Base-by-base conservation (phyloP, 129 eudicot genomes). In the Tagetes erecta region DNA sequence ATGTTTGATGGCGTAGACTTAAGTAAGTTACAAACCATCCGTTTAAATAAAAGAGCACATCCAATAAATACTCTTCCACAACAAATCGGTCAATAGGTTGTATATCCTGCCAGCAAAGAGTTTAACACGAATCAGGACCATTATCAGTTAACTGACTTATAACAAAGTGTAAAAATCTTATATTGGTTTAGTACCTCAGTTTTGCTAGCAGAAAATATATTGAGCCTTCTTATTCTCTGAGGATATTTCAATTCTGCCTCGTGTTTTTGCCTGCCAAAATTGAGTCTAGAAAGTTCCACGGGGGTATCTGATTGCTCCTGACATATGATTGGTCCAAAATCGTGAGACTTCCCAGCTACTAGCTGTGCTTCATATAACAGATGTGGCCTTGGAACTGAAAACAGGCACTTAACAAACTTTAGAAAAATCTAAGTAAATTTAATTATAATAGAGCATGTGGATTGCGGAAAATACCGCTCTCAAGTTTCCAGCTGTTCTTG, bases 161-260 rank as follows among this genome's bases (percentile, higher is more conserved):
- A 42, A 20, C 35, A 45, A 40, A 31, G 12, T 52, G 46, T 37
- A 50, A 62, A 42, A n/a, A 71, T 3, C 6, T 58, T 47, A 30
- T 52, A 68, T 47, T 57, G 76, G 60, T 75, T 57, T 70, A 67
- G 47, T 82, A 92, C 98, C 97, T 94, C 97, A 39, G 70, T 78
- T 81, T 94, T 94, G 81, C 83, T 85, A 70, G 88, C 74, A 80
- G 98, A 93, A 79, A 94, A 94, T 72, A 94, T 94, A 81, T 94
- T 85, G 20, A 94, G 98, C 81, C 95, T 86, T 72, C 98, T 84
- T 34, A 90, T 86, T 76, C 98, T 86, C 80, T 81, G 97, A 64
- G 98, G 97, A 76, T 90, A 94, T 83, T 94, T 90, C 76, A 88
- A 75, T 40, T 90, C 97, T 78, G 98, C 98, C 64, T 84, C 98